phyloP scores from a whole-genome alignment of 2,329 filamentous ascomycete genomes.

The Penicillium sp. region DNA sequence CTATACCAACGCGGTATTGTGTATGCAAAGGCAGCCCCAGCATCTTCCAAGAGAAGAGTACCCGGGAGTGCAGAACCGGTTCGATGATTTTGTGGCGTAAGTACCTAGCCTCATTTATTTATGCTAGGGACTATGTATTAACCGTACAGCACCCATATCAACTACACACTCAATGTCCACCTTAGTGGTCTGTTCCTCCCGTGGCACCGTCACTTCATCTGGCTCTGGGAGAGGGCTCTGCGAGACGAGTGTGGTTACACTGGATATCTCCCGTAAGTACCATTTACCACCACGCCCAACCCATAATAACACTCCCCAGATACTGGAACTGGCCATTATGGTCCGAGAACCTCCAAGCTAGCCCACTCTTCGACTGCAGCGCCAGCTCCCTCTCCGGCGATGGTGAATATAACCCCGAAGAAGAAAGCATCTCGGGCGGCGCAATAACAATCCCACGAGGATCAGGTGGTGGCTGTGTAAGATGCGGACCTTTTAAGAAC shows the following conservation, averaged over 20 bases:
- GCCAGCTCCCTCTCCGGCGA: conserved; percentile 47
- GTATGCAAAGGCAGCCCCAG: conserved; percentile 20
- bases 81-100: conserved; percentile 33
- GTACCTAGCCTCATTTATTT: neutral
- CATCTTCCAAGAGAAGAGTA: conserved; percentile 19
- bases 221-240: conserved; percentile 30
- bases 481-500: conserved; percentile 39
- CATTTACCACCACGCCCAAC: neutral
- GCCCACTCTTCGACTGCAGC: conserved; percentile 50
- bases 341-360: conserved; percentile 37
- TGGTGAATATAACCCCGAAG: conserved; percentile 35
- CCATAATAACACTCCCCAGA: conserved; percentile 10
- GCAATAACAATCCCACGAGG: conserved; percentile 42
- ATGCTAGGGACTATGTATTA: neutral
- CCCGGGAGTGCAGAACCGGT: conserved; percentile 25
- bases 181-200: conserved; percentile 25
- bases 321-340: conserved; percentile 50
- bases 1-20: conserved; percentile 27
- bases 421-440: conserved; percentile 24
- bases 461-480: conserved; percentile 38
- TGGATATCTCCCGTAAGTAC: conserved; percentile 24
- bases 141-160: conserved; percentile 22
- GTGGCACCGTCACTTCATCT: conserved; percentile 36
- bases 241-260: conserved; percentile 37
- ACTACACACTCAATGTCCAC: conserved; percentile 27